Conservation (phyloP, 768 basidiomycete genomes). For the Suillus paluster region DNA sequence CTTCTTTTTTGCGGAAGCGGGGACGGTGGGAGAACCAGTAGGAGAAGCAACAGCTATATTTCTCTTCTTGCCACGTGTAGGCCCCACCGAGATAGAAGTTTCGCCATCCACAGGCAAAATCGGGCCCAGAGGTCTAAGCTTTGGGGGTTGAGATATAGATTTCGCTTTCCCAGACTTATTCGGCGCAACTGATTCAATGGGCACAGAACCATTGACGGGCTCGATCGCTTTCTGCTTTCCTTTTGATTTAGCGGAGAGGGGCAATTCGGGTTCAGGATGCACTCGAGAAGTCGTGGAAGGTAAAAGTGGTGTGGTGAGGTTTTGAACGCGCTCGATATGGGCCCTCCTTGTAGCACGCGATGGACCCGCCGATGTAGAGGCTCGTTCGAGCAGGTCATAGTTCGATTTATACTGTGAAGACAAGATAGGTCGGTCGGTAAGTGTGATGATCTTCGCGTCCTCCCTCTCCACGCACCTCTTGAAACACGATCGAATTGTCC, state of each 20-base stretch:
- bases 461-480: constrained; percentile 54
- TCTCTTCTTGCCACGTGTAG: constrained; percentile 6
- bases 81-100: background rate
- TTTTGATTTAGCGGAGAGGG: constrained; percentile 32
- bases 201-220: background rate
- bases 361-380: constrained; percentile 44
- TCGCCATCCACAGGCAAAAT: constrained; percentile 6
- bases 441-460: background rate
- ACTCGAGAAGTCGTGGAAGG: constrained; percentile 13
- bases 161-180: constrained; percentile 32
- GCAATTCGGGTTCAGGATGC: constrained; percentile 16
- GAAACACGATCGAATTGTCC: constrained; percentile 75
- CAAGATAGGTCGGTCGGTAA: constrained; percentile 12
- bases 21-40: constrained; percentile 20
- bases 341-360: constrained; percentile 66
- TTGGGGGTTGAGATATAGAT: constrained; percentile 16
- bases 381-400: constrained; percentile 63
- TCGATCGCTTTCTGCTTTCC: constrained; percentile 37
- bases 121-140: background rate
- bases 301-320: constrained; percentile 37
- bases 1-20: constrained; percentile 29
- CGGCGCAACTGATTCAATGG: background rate
- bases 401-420: constrained; percentile 58
- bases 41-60: background rate
- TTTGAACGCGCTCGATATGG: constrained; percentile 56